phyloP scores from a whole-genome alignment of 768 basidiomycete species.

The Lentinula sp. region DNA sequence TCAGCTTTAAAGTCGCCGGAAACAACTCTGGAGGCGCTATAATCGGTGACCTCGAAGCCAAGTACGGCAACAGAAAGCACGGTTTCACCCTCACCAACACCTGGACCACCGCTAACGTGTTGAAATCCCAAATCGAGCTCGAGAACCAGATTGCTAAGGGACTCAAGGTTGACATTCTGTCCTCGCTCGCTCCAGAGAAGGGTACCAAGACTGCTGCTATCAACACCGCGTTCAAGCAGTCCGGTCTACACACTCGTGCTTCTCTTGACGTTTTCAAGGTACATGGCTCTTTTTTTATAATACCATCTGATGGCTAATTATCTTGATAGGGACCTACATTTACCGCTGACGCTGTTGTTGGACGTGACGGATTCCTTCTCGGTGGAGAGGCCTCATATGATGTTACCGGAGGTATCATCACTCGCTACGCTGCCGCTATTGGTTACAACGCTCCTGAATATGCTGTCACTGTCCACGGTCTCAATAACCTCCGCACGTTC shows the following conservation, averaged over 20 bases:
- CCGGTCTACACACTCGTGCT: conserved; percentile 88
- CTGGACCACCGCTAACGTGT: conserved; percentile 92
- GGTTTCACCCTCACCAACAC: conserved; percentile 92
- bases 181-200: conserved; percentile 83
- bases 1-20: conserved; percentile 92
- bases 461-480: conserved; percentile 88
- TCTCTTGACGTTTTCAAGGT: conserved; percentile 94
- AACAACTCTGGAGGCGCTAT: conserved; percentile 61
- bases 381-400: conserved; percentile 97
- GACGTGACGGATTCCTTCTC: conserved; percentile 95
- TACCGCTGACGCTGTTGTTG: conserved; percentile 92
- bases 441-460: conserved; percentile 97
- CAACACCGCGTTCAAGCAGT: conserved; percentile 90
- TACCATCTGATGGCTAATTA: background rate
- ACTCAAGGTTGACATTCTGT: conserved; percentile 88
- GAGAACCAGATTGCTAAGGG: conserved; percentile 98
- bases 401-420: conserved; percentile 87
- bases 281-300: conserved; percentile 12
- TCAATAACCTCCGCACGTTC: conserved; percentile 92
- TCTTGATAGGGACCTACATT: conserved; percentile 82
- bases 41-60: conserved; percentile 90
- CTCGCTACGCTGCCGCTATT: conserved; percentile 85
- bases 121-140: conserved; percentile 88
- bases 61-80: conserved; percentile 86
- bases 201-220: conserved; percentile 79